Evolutionary conservation across 441 rosid species (phyloP).

Genomic region (Biscutella laevigata): DNA sequence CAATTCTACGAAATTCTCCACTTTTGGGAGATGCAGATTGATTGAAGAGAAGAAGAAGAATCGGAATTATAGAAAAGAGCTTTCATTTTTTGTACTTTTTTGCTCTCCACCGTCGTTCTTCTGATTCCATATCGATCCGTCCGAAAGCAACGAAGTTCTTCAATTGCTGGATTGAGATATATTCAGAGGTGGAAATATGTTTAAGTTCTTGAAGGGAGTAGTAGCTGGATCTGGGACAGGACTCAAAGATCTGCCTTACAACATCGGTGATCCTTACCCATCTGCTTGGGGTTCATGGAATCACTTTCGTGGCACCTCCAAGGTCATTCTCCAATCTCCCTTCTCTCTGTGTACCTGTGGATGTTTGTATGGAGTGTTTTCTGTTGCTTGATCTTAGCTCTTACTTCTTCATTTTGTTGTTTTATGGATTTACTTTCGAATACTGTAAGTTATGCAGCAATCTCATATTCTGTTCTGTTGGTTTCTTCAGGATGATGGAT

Average conservation of each 20-base stretch:
- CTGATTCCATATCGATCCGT: slow-evolving; percentile 8
- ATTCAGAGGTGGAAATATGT: slow-evolving; percentile 36
- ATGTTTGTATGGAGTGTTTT: too few relatives aligned
- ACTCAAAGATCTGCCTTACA: slow-evolving; percentile 86
- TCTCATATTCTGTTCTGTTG: background rate
- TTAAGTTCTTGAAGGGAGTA: slow-evolving; percentile 84
- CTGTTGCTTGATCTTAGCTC: too few relatives aligned
- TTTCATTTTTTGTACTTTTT: background rate
- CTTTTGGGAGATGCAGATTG: slow-evolving; percentile 18
- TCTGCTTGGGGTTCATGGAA: slow-evolving; percentile 96
- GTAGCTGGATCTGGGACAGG: slow-evolving; percentile 97
- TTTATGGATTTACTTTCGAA: background rate
- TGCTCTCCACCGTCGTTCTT: background rate
- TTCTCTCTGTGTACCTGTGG: background rate
- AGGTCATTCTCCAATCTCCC: slow-evolving; percentile 31
- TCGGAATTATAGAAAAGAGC: slow-evolving; percentile 4
- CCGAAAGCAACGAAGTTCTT: background rate
- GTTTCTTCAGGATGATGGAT: slow-evolving; percentile 75
- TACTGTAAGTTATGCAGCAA: background rate
- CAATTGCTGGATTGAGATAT: slow-evolving; percentile 6
- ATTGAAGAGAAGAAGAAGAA: background rate
- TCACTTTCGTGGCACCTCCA: slow-evolving; percentile 83
- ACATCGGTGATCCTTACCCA: slow-evolving; percentile 79
- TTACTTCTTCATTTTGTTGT: too few relatives aligned
- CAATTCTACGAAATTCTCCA: slow-evolving; percentile 14